Evolutionary conservation across 306 rosid species (phyloP).

Genomic region (Cicer yamashitae): DNA sequence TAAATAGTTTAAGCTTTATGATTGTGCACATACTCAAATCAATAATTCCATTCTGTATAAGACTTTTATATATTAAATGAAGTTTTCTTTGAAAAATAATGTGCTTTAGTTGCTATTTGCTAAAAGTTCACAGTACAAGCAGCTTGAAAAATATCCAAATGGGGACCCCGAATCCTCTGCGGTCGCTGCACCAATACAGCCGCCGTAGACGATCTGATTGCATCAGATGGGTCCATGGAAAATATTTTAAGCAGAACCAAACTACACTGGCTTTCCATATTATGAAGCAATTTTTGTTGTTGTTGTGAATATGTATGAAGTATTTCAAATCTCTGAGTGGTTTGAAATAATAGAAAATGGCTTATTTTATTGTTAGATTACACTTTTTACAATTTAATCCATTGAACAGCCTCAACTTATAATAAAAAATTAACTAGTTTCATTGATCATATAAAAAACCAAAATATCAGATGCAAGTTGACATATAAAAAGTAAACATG

Average conservation of each 20-base stretch:
- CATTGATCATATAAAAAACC: conserved; percentile 2
- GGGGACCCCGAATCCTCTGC: neutral
- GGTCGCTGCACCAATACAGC: neutral
- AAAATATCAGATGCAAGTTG: conserved; percentile 26
- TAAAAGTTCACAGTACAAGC: neutral
- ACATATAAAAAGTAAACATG: conserved; percentile 38
- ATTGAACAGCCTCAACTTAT: conserved; percentile 9
- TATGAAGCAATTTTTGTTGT: neutral
- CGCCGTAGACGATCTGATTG: neutral
- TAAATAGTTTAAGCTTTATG: neutral
- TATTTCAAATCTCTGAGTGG: conserved; percentile 28
- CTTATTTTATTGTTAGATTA: conserved; percentile 6
- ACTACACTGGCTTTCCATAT: neutral
- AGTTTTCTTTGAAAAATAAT: neutral
- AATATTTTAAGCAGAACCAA: neutral
- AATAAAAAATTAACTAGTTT: conserved; percentile 6
- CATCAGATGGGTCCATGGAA: neutral
- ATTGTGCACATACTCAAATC: neutral
- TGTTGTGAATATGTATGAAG: neutral
- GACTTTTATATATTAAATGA: neutral
- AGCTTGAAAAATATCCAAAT: neutral
- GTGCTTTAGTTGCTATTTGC: neutral
- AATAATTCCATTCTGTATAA: conserved; percentile 4
- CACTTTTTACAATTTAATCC: conserved; percentile 22
- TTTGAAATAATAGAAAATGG: conserved; percentile 11